phyloP scores from a whole-genome alignment of 257 asterid genomes.

The Jacaranda copaia region DNA sequence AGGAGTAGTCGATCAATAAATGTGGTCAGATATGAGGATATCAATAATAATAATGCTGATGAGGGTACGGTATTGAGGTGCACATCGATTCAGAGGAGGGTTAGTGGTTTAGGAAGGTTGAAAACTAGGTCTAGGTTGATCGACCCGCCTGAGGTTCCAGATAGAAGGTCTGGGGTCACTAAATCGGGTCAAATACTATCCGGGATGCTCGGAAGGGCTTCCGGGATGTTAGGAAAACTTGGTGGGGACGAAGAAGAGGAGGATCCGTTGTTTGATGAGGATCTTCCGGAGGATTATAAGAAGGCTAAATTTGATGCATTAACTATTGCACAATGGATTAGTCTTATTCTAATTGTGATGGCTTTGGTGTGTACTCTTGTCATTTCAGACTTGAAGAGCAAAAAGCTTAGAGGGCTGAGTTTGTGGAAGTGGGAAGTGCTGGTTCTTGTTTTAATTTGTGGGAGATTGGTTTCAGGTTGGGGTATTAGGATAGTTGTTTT shows the following conservation, averaged over 20 bases:
- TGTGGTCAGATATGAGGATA: background rate
- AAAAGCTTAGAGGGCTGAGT: constrained; percentile 49
- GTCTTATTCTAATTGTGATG: background rate
- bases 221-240: background rate
- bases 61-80: background rate
- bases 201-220: background rate
- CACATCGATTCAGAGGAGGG: background rate
- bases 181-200: background rate
- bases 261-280: background rate
- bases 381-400: constrained; percentile 26
- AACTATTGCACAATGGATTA: background rate
- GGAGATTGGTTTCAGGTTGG: constrained; percentile 73
- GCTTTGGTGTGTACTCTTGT: background rate
- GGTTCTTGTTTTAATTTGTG: constrained; percentile 65
- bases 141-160: background rate
- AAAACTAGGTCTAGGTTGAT: background rate
- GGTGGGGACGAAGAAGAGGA: background rate
- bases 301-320: background rate
- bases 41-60: background rate
- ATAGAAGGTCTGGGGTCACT: background rate
- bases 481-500: constrained; percentile 57
- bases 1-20: background rate
- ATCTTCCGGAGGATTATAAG: background rate
- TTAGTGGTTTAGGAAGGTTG: background rate
- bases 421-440: constrained; percentile 74